These are phyloP conservation scores for Metarhizium rileyi DNA, from an alignment of 2,329 filamentous ascomycete genomes.

Conservation along the genomic window DNA sequence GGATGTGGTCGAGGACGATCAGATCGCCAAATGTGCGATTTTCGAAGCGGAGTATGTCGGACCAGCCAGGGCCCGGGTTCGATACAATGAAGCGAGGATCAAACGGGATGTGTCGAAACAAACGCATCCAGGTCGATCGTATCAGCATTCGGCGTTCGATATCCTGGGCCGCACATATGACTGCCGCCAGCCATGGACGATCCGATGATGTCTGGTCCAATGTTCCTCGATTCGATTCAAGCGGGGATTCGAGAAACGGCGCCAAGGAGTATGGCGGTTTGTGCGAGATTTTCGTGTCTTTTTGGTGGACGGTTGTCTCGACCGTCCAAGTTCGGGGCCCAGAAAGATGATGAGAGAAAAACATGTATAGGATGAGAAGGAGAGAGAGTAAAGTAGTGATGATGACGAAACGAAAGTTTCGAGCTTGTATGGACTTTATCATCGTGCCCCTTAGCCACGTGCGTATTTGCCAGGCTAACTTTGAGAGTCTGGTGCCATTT, in stretches of 20 bases:
- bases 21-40: conserved; percentile 24
- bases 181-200: conserved; percentile 19
- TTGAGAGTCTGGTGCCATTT: neutral
- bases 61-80: conserved; percentile 19
- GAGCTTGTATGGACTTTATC: neutral
- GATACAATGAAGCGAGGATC: conserved; percentile 21
- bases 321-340: conserved; percentile 3
- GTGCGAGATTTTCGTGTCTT: conserved; percentile 1
- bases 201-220: neutral
- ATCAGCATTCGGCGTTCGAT: conserved; percentile 20
- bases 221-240: conserved; percentile 3
- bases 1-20: conserved; percentile 22
- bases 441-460: neutral
- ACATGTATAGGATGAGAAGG: neutral
- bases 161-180: conserved; percentile 20
- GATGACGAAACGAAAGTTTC: neutral
- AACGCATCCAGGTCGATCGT: conserved; percentile 21
- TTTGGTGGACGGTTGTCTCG: conserved; percentile 6
- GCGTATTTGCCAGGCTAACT: neutral
- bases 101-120: conserved; percentile 20
- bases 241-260: conserved; percentile 17
- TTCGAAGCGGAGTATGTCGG: conserved; percentile 16
- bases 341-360: neutral
- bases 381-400: neutral
- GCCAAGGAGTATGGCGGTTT: conserved; percentile 10